Evolutionary conservation across 257 asterid species (phyloP).

Genomic region (Lycium ferocissimum): DNA sequence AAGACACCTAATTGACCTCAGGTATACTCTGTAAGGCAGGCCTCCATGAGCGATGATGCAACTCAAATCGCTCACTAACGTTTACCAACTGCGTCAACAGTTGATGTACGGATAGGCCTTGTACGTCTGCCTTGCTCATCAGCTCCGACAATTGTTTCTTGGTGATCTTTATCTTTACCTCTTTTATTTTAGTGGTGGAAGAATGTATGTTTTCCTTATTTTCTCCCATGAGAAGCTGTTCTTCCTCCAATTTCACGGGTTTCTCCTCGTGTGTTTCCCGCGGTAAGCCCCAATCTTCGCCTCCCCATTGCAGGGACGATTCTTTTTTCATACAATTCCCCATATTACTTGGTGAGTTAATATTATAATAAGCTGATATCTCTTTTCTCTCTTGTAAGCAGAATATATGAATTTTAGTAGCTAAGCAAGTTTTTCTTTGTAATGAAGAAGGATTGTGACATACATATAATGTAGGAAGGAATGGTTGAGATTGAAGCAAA

Average conservation of each 20-base stretch:
- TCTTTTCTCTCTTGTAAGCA: not conserved
- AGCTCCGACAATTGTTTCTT: constrained; percentile 60
- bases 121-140: constrained; percentile 38
- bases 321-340: constrained; percentile 65
- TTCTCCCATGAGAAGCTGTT: not conserved
- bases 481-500: not conserved
- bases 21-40: constrained; percentile 62
- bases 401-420: not conserved
- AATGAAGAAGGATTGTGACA: not conserved
- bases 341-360: constrained; percentile 36
- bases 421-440: not conserved
- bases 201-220: not conserved
- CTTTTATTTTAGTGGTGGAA: constrained; percentile 19
- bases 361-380: not conserved
- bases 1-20: constrained; percentile 26
- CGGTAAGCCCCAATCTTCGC: constrained; percentile 61
- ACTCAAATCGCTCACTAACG: constrained; percentile 36
- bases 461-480: not conserved
- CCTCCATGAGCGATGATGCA: constrained; percentile 42
- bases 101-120: constrained; percentile 48
- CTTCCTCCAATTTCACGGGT: constrained; percentile 8
- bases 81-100: constrained; percentile 42
- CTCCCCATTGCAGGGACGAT: constrained; percentile 61
- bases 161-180: constrained; percentile 60
- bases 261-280: not conserved